Base-by-base conservation (phyloP, 345 rosid species). In the Melaleuca alternifolia region DNA sequence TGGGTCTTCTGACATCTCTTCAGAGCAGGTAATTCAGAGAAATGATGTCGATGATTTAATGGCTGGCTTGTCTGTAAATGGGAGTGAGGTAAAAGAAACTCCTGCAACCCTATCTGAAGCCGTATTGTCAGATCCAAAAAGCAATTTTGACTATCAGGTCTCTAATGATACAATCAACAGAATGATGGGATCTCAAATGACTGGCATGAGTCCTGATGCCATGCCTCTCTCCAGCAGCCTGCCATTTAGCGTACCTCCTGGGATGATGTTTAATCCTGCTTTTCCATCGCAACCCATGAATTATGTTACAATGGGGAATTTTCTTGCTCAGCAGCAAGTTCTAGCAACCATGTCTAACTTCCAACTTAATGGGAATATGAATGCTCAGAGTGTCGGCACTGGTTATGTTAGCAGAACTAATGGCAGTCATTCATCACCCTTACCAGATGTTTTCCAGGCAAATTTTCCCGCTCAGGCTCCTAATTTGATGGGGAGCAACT, bases 381-480 rank as follows among this genome's bases (percentile, higher is more conserved):
- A 92, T 89, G 77, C 90, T 53, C 97, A 91, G 84, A 91, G 92
- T 90, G 82, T 87, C 61, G 87, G 92, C 75, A 90, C 75, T 77
- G 89, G 85, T 90, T 89, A 87, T 83, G 89, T 85, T 81, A 56
- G 71, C 88, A 93, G 91, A 83, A 84, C 89, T 75, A 87, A 85
- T 51, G 95, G 90, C 85, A 94, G 91, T 53, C 88, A 90, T 88
- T 51, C 93, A 83, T 90, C 96, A 61, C 88, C 96, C 44, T 77
- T 95, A 81, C 98, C 98, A 85, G 99, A 96, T 93, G 91, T 97
- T 75, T 97, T 97, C 92, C 98, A 96, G 85, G 85, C 95, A 89
- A 95, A 84, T 88, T 91, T 89, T 79, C 92, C 90, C 21, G 89
- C 91, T 90, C 99, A 93, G 89, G 57, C 88, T 88, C 93, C 98